Base-by-base conservation (phyloP, 139 green algal species). In the Monoraphidium neglectum region DNA sequence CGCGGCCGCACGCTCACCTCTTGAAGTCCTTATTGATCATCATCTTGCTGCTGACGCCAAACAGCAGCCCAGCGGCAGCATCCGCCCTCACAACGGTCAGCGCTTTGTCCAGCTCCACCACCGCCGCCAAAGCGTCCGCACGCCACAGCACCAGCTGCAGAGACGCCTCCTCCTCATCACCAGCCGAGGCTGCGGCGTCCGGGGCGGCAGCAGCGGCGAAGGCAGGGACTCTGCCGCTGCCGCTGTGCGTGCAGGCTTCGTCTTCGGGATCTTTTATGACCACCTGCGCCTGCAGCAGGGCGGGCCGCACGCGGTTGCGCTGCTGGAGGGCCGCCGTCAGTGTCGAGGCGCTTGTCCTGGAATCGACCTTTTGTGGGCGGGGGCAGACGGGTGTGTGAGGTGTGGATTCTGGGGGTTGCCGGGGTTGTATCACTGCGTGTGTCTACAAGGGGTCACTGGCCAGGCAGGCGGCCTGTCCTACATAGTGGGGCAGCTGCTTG, bases 21-120 rank as follows among this genome's bases (percentile, higher is more conserved):
- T 1, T 1, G 10, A 66, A 57, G 38, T 36, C 32, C 54, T 57
- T 68, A 12, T 76, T 68, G 3, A 76, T 0, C 53, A 76, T 23
- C 15, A 38, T 12, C 33, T 23, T 53, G 36, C 13, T 13, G 30
- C 33, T 36, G 13, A 68, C 36, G 18, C 72, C 72, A 72, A 78
- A 78, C 61, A 78, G 46, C 12, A 78, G 61, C 18, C 61, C 61
- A 18, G 62, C 47, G 1, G 47, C 15, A 16, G 70, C 72, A n/a
- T 78, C 72, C 0, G 26, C 24, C 2, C 60, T 30, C 0, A 23
- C 15, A 8, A 78, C 36, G 23, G 3, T 16, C 30, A 78, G 72
- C 32, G 63, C 24, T 24, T 54, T 63, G 61, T 78, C 72, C 61
- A 78, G 43, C 35, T 78, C 72, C 47, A 78, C 6, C 21, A 72